Conservation (phyloP, 1,139 yeast species). For the Insectozyma bohioensis region DNA sequence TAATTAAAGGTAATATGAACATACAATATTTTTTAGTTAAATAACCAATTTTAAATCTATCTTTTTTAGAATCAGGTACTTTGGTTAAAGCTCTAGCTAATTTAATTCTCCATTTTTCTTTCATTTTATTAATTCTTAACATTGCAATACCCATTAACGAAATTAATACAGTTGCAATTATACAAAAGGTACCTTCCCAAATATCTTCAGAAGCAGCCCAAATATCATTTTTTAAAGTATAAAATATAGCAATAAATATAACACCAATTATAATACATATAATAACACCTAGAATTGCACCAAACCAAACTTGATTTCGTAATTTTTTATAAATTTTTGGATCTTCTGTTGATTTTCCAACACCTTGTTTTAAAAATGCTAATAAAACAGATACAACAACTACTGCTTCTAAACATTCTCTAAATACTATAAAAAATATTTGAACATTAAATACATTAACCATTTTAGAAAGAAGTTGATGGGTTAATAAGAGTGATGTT, state of each 20-base stretch:
- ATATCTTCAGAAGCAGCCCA: slow-evolving; percentile 84
- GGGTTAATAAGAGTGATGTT: too few species aligned
- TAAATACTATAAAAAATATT: slow-evolving; percentile 75
- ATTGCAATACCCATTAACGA: slow-evolving; percentile 87
- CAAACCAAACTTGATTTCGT: slow-evolving; percentile 72
- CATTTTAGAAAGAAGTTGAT: slow-evolving; percentile 18
- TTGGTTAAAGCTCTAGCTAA: slow-evolving; percentile 67
- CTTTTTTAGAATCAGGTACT: slow-evolving; percentile 28
- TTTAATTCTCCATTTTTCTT: slow-evolving; percentile 85
- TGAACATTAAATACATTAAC: slow-evolving; percentile 49
- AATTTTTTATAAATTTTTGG: slow-evolving; percentile 55
- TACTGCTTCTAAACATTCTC: slow-evolving; percentile 86
- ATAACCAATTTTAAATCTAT: slow-evolving; percentile 31
- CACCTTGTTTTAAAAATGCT: slow-evolving; percentile 81
- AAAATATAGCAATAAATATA: slow-evolving; percentile 78
- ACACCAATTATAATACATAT: slow-evolving; percentile 75
- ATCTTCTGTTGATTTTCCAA: slow-evolving; percentile 50
- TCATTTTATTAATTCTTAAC: slow-evolving; percentile 81
- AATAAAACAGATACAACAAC: slow-evolving; percentile 81
- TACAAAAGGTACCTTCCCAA: slow-evolving; percentile 83
- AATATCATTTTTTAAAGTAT: slow-evolving; percentile 69
- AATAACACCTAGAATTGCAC: slow-evolving; percentile 65
- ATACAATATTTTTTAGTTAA: slow-evolving; percentile 62
- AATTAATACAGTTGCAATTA: slow-evolving; percentile 76
- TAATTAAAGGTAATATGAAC: slow-evolving; percentile 73